These are phyloP conservation scores for Metarhizium robertsii DNA, from an alignment of 2,329 filamentous ascomycete genomes.

Conservation along the genomic window DNA sequence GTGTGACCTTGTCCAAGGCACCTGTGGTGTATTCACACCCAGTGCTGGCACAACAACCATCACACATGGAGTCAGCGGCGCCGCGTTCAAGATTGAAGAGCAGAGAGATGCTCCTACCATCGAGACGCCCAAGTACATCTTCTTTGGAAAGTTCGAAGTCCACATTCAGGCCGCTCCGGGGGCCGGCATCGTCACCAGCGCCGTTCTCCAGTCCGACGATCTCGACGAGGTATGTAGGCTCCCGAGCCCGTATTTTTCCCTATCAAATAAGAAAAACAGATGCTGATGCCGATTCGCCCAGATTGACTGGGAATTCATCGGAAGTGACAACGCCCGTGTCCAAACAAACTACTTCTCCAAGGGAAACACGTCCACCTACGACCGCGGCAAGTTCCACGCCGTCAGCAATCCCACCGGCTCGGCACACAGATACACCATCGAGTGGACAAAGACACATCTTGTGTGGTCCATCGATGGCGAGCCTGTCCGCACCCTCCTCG, in stretches of 20 bases:
- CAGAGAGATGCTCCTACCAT: slow-evolving; percentile 52
- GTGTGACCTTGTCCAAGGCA: slow-evolving; percentile 57
- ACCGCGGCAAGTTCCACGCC: slow-evolving; percentile 55
- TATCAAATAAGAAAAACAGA: too few species aligned
- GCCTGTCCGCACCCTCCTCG: slow-evolving; percentile 51
- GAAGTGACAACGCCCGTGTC: slow-evolving; percentile 54
- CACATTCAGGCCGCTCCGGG: slow-evolving; percentile 63
- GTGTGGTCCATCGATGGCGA: slow-evolving; percentile 57
- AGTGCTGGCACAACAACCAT: slow-evolving; percentile 14
- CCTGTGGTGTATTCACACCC: slow-evolving; percentile 33
- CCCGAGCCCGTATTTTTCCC: too few species aligned
- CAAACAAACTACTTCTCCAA: slow-evolving; percentile 81
- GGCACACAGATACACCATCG: slow-evolving; percentile 57
- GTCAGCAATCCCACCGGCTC: slow-evolving; percentile 40
- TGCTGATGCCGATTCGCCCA: slow-evolving; percentile 20
- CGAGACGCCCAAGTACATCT: slow-evolving; percentile 66
- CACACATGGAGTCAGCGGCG: slow-evolving; percentile 19
- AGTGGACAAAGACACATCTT: slow-evolving; percentile 56
- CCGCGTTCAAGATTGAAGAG: slow-evolving; percentile 45
- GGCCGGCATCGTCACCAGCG: slow-evolving; percentile 65
- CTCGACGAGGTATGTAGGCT: not conserved
- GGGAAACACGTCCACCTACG: slow-evolving; percentile 59
- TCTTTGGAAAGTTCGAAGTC: slow-evolving; percentile 70
- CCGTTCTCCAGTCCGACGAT: slow-evolving; percentile 66
- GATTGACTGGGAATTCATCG: slow-evolving; percentile 79